A percentile compares a stretch with the other conserved stretches of the same genome.
phyloP scores from a whole-genome alignment of 805 yeast genomes.

The Saturnispora saitoi region DNA sequence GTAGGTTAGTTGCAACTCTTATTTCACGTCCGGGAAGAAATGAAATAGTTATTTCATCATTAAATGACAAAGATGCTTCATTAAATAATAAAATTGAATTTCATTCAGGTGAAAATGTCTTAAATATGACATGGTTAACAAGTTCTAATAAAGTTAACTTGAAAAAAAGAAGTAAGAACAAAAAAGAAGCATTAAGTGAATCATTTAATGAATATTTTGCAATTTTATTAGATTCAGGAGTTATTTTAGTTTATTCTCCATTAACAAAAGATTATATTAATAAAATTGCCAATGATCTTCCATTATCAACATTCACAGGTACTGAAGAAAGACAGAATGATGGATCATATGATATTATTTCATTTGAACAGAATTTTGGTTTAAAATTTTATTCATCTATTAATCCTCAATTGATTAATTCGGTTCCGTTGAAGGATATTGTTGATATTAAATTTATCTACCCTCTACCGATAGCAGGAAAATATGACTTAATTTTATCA shows the following conservation, averaged over 20 bases:
- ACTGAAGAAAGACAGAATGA: neutral
- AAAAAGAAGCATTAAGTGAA: neutral
- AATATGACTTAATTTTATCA: slow-evolving; percentile 6
- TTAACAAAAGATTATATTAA: slow-evolving; percentile 30
- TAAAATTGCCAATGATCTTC: slow-evolving; percentile 29
- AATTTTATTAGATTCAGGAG: slow-evolving; percentile 27
- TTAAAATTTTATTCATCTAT: slow-evolving; percentile 20
- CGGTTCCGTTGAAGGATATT: slow-evolving; percentile 17
- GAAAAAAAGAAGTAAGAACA: slow-evolving; percentile 13
- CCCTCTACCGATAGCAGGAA: neutral
- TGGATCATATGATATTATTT: slow-evolving; percentile 20
- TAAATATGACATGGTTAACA: slow-evolving; percentile 32
- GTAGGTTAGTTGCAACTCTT: slow-evolving; percentile 24
- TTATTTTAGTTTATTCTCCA: slow-evolving; percentile 38
- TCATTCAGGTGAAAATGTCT: slow-evolving; percentile 32
- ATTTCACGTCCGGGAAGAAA: slow-evolving; percentile 36
- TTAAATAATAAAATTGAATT: slow-evolving; percentile 32
- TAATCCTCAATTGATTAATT: slow-evolving; percentile 17
- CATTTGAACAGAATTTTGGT: slow-evolving; percentile 23
- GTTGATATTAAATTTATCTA: slow-evolving; percentile 5
- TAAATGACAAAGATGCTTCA: slow-evolving; percentile 11
- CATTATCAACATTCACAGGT: slow-evolving; percentile 21
- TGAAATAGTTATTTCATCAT: slow-evolving; percentile 36
- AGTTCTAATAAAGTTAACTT: slow-evolving; percentile 3
- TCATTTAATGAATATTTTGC: slow-evolving; percentile 15